These are phyloP conservation scores for Neopestalotiopsis sp. DNA, from an alignment of 2,329 filamentous ascomycete genomes.

Conservation along the genomic window DNA sequence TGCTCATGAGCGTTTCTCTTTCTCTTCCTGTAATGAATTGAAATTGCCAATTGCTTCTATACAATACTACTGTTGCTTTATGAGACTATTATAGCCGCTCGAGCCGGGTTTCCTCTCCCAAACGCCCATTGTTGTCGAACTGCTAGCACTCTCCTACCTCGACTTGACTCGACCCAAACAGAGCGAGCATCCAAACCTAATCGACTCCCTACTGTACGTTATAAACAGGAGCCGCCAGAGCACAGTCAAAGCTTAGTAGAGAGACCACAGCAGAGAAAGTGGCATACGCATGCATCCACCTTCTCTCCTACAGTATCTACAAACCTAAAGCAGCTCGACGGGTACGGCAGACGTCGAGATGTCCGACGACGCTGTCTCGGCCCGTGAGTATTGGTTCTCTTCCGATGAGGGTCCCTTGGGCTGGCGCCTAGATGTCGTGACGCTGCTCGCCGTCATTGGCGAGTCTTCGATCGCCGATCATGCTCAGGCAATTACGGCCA, in stretches of 20 bases:
- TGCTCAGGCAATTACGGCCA: slow-evolving; percentile 64
- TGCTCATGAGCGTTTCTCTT: not conserved
- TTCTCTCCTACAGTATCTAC: not conserved
- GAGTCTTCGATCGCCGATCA: slow-evolving; percentile 65
- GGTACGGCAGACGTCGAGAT: slow-evolving; percentile 21
- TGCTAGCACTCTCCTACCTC: not conserved
- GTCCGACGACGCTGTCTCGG: slow-evolving; percentile 24
- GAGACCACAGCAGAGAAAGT: not conserved
- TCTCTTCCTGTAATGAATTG: not conserved
- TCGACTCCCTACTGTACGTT: not conserved
- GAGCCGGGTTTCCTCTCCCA: not conserved
- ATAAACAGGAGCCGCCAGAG: not conserved
- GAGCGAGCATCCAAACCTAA: not conserved
- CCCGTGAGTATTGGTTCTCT: slow-evolving; percentile 30
- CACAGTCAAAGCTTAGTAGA: not conserved
- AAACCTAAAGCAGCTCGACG: not conserved
- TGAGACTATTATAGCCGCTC: not conserved
- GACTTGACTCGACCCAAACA: not conserved
- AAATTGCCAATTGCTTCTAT: not conserved
- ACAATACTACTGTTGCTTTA: not conserved
- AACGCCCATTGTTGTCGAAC: not conserved
- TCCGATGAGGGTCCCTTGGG: slow-evolving; percentile 43
- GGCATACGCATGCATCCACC: not conserved
- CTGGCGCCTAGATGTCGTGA: slow-evolving; percentile 67
- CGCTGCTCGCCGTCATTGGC: slow-evolving; percentile 67